phyloP scores from a whole-genome alignment of 768 basidiomycete species.

The Cantharellus cinnabarinus region DNA sequence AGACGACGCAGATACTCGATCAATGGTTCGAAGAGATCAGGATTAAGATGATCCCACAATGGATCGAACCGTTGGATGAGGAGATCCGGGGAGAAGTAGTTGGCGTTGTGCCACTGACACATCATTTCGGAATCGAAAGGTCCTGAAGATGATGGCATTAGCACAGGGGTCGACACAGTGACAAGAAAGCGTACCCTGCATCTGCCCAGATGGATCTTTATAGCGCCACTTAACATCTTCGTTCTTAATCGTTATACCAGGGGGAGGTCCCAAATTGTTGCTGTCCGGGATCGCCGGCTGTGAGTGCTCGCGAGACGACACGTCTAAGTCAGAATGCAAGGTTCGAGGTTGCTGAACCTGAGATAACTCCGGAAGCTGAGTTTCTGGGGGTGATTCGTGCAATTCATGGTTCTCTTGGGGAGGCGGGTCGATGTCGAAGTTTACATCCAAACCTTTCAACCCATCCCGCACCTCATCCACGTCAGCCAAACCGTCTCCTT shows the following conservation, averaged over 20 bases:
- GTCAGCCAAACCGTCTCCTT: too few species aligned
- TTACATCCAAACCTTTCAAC: too few species aligned
- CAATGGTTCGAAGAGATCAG: constrained; percentile 17
- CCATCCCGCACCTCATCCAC: too few species aligned
- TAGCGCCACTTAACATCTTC: constrained; percentile 68
- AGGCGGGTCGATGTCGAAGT: too few species aligned
- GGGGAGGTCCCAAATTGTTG: not conserved
- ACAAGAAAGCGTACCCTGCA: constrained; percentile 45
- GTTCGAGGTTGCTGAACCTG: not conserved
- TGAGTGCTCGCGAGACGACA: too few species aligned
- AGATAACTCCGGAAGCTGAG: constrained; percentile 1
- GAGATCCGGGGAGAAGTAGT: constrained; percentile 68
- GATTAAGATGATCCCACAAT: constrained; percentile 1
- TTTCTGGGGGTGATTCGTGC: not conserved
- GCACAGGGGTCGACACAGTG: not conserved
- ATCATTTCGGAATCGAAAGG: constrained; percentile 76
- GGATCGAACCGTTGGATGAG: constrained; percentile 35
- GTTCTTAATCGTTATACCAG: not conserved
- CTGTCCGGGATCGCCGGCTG: too few species aligned
- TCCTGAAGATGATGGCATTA: constrained; percentile 24
- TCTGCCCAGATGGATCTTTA: constrained; percentile 74
- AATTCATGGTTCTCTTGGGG: too few species aligned
- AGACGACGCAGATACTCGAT: constrained; percentile 16
- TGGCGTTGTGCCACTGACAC: constrained; percentile 88
- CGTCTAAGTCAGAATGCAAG: too few species aligned